Percentiles rank a stretch among this genome's conserved stretches.
Conservation (phyloP, 208 protist genomes). For the Wallacemonas sp. region DNA sequence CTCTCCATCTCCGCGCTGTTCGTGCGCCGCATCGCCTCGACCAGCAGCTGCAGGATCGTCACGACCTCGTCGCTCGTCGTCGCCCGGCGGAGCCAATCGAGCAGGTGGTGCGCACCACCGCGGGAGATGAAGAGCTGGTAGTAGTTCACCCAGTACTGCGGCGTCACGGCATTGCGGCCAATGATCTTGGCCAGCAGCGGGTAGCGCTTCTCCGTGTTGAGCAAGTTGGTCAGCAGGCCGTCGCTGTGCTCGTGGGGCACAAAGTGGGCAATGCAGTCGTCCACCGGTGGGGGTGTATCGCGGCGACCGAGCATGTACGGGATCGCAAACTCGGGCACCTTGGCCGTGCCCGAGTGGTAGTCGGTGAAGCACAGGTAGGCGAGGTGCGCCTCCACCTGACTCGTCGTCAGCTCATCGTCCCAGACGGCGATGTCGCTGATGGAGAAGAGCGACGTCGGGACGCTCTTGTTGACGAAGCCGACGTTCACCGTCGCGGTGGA, state of each 20-base stretch:
- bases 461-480: conserved; percentile 44
- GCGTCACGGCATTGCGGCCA: conserved; percentile 65
- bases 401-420: conserved; percentile 62
- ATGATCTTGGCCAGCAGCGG: conserved; percentile 68
- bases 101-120: conserved; percentile 57
- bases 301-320: conserved; percentile 39
- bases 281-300: conserved; percentile 26
- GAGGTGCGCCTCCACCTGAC: conserved; percentile 72
- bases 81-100: conserved; percentile 70
- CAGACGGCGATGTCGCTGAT: conserved; percentile 72
- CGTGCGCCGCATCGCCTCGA: conserved; percentile 44
- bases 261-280: conserved; percentile 70
- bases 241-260: conserved; percentile 68
- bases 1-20: conserved; percentile 44
- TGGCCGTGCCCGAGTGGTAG: conserved; percentile 17
- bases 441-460: conserved; percentile 54
- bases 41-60: conserved; percentile 44
- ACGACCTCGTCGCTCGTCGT: conserved; percentile 48
- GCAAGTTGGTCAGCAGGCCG: conserved; percentile 53
- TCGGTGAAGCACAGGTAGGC: conserved; percentile 27
- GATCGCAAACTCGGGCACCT: conserved; percentile 57
- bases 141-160: conserved; percentile 77
- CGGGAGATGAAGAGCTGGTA: conserved; percentile 61
- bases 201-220: conserved; percentile 25
- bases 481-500: conserved; percentile 60